Base-by-base conservation (phyloP, 345 rosid species). In the Streptanthus diversifolius region DNA sequence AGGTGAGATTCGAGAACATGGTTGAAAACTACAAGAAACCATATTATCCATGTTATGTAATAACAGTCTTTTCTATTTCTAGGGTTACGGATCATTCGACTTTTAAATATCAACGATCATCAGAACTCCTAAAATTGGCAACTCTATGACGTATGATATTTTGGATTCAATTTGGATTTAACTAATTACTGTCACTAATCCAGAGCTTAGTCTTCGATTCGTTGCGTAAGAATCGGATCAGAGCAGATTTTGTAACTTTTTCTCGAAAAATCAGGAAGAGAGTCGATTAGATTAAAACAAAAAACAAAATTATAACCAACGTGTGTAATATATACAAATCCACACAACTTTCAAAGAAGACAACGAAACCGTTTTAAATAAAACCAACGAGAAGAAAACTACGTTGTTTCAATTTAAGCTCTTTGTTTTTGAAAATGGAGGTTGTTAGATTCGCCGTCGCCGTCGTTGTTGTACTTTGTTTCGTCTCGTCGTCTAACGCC, bases 161-260 rank as follows among this genome's bases (percentile, higher is more conserved):
- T 5, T 54, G 47, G 15, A 22, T 57, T 57, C 11, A 39, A 45
- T 30, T 10, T 41, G 56, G 27, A 48, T 48, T 9, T 2, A 47
- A 47, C 35, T 21, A 21, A 21, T 5, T 12, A 27, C 3, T 22
- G 19, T 44, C 52, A 66, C 27, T 67, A 18, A 52, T 68, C 52
- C 41, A 62, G 66, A 27, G 70, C 66, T 63, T 62, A 54, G 75
- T 76, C 79, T 69, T 62, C 11, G 44, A 44, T 63, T 63, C 18
- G 33, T 44, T 14, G 66, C 79, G 44, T 54, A 25, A 62, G 30
- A 35, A 54, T 19, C 62, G 75, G 79, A 69, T 54, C 57, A 14
- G 5, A 35, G 62, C 44, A 1, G 52, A 69, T 69, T 53, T 24
- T 14, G n/a, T 12, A 57, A 43, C 66, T 2, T 47, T 44, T 57